phyloP scores from a whole-genome alignment of 306 rosid species.

The Cucumis melo region DNA sequence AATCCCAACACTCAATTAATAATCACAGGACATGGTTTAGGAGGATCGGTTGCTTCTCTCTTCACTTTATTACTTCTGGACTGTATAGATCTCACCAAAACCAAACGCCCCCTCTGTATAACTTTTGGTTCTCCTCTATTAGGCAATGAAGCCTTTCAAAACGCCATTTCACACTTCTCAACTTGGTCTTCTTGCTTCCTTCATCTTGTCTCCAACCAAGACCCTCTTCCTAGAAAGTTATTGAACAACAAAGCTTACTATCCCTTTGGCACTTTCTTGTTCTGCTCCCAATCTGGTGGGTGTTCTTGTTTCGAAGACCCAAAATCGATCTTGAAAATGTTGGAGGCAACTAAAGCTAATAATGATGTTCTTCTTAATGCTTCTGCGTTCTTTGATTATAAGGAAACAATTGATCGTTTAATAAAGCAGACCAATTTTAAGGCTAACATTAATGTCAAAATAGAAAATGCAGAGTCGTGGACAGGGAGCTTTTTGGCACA shows the following conservation, averaged over 20 bases:
- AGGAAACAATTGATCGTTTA: conserved; percentile 19
- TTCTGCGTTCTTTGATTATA: conserved; percentile 14
- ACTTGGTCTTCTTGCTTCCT: conserved; percentile 60
- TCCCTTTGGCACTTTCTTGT: conserved; percentile 63
- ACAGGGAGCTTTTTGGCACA: conserved; percentile 22
- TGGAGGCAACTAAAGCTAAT: not conserved
- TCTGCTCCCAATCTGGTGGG: conserved; percentile 18
- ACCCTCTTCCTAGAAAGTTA: conserved; percentile 26
- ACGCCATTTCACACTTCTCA: conserved; percentile 26
- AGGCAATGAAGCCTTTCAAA: conserved; percentile 28
- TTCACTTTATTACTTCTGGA: conserved; percentile 47
- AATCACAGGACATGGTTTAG: conserved; percentile 43
- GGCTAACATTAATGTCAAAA: not conserved
- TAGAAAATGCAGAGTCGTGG: conserved; percentile 3
- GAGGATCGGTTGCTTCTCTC: conserved; percentile 66
- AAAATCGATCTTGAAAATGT: conserved; percentile 15
- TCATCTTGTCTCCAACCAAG: conserved; percentile 31
- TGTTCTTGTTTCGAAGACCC: conserved; percentile 40
- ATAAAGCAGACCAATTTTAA: conserved; percentile 5
- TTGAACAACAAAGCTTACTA: not conserved
- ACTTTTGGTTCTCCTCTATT: conserved; percentile 65
- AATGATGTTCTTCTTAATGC: not conserved
- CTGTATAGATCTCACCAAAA: not conserved
- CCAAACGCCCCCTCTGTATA: conserved; percentile 51
- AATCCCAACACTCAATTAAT: conserved; percentile 13